Percentiles rank a stretch among this genome's conserved stretches.
Conservation (phyloP, 495 filamentous ascomycete genomes). For the Penicillium longicatenatum region DNA sequence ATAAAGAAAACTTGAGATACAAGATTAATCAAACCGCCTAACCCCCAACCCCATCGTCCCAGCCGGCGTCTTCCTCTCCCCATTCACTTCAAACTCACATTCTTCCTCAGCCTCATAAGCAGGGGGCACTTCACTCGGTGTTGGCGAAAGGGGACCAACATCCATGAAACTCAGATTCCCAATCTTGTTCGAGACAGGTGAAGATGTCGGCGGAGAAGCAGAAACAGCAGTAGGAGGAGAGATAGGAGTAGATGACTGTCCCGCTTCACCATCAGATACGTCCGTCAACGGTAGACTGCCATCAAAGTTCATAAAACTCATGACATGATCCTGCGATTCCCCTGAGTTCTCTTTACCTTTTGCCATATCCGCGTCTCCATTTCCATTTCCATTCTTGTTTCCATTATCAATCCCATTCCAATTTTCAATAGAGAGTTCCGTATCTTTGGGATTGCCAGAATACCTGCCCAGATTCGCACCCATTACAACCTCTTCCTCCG, state of each 20-base stretch:
- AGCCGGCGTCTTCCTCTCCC: slow-evolving; percentile 20
- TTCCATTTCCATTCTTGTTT: not conserved
- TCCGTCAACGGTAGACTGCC: not conserved
- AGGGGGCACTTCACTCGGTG: slow-evolving; percentile 15
- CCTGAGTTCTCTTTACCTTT: not conserved
- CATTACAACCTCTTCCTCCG: slow-evolving; percentile 32
- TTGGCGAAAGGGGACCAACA: not conserved
- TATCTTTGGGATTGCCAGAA: not conserved
- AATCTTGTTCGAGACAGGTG: not conserved
- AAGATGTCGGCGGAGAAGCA: not conserved
- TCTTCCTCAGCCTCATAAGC: slow-evolving; percentile 17
- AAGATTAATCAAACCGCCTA: not conserved
- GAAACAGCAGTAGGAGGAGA: not conserved
- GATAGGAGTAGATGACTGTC: not conserved
- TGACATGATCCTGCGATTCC: slow-evolving; percentile 24
- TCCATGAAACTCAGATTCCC: not conserved
- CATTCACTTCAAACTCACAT: not conserved
- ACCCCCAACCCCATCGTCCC: slow-evolving; percentile 7
- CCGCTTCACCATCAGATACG: not conserved
- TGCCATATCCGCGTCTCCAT: not conserved
- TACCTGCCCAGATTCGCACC: slow-evolving; percentile 32
- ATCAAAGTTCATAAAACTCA: slow-evolving; percentile 37
- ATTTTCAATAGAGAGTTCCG: not conserved
- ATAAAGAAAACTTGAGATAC: not conserved
- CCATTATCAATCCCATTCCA: not conserved